Base-by-base conservation (phyloP, 2,329 filamentous ascomycete genomes). In the Penicillium nordicum region DNA sequence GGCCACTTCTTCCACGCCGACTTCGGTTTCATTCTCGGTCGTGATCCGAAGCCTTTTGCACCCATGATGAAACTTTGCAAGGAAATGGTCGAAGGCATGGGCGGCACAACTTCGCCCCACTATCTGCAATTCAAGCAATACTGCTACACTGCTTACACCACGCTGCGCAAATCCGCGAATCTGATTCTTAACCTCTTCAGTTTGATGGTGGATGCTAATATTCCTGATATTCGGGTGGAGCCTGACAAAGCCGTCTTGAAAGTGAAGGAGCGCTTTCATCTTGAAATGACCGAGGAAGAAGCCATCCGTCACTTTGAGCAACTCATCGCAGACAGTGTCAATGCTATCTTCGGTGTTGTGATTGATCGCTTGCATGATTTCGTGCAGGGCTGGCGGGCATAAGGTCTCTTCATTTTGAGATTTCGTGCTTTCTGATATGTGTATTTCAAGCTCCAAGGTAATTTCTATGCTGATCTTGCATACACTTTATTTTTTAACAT, bases 51-150 rank as follows among this genome's bases (percentile, higher is more conserved):
- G 70, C 94, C 94, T 0, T 97, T 99, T 70, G 93, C 94, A 0
- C 94, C 94, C 0, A 86, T 93, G 50, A 96, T 99, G 88, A 99
- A 99, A 74, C 84, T 99, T 9, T 93, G 89, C 69, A 93, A 92
- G 66, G 93, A 99, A 70, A 99, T 99, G 94, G 90, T 97, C 4
- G 94, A 99, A 68, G 94, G 92, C 60, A 97, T 99, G 91, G 95
- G 95, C 40, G 94, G 94, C 12, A 82, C 87, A 8, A 82, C 83
- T 34, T 91, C 89, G 4, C 84, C 89, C 23, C 88, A 95, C 60
- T 99, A 96, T 73, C 81, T 87, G 42, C 84, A 88, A 51, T 99
- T 99, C 77, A 94, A 94, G 71, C 90, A 95, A 67, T 96, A 97
- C 74, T 96, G 92, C 72, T 97, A 96, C 75, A 89, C 96, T 3